Evolutionary conservation across 257 asterid genomes (phyloP), one percentile per base, ranked within the genome.

Genomic region (Fraxinus pennsylvanica): DNA sequence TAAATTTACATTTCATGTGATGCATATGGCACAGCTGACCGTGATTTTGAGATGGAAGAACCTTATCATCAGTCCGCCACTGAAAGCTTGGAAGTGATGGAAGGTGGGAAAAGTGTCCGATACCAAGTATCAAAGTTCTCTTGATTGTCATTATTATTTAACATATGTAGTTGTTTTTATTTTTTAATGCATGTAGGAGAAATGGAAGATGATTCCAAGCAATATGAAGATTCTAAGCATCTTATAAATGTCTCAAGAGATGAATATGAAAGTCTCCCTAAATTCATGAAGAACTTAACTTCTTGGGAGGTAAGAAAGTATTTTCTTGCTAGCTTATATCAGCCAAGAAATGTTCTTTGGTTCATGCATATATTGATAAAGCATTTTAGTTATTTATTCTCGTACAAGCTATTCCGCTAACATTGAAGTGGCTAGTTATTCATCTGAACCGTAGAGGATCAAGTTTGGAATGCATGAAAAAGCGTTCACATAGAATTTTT

Each of bases 221-320:
- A 78, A 41, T 73, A 54, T 76, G 83, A 82, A 81, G 90, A 82
- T 67, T 75, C 86, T 61, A 81, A 77, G 76, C 75, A 65, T 68
- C 63, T 74, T 66, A 74, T 94, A 74, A 76, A 73, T 74, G 87
- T 92, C 68, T 77, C 90, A 1, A 83, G 66, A 74, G 90, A 88
- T 81, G 97, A 92, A 82, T 94, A 91, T 84, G 97, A 92, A 81
- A 86, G 79, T 78, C 96, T 92, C 30, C 97, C 98, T 1, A 91
- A 86, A 72, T 86, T 86, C 78, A 90, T 94, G 92, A 91, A 86
- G 86, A 88, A 86, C 57, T 82, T 94, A 83, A 91, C 84, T 27
- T 84, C 97, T 5, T 91, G 97, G 97, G 92, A 94, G 99, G 98
- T 94, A 84, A 32, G 83, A 21, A 36, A 30, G 71, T 69, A 32